Conservation (phyloP, 2,329 filamentous ascomycete species). For the Fusarium sororula region DNA sequence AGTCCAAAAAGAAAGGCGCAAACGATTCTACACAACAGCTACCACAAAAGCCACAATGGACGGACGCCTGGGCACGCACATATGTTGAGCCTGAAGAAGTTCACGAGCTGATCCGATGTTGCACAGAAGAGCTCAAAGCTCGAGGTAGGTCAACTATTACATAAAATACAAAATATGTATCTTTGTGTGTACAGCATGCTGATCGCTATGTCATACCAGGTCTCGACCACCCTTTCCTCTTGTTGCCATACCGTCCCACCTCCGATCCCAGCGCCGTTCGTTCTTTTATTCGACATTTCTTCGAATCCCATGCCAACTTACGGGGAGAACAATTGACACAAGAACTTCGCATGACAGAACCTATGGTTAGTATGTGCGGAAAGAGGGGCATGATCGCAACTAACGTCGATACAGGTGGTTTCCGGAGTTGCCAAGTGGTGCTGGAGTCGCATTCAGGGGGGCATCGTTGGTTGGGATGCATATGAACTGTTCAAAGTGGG, state of each 20-base stretch:
- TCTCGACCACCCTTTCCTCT: slow-evolving; percentile 89
- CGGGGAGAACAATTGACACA: slow-evolving; percentile 78
- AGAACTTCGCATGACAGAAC: slow-evolving; percentile 91
- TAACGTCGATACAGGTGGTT: slow-evolving; percentile 71
- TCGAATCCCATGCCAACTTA: slow-evolving; percentile 72
- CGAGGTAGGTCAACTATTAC: slow-evolving; percentile 72
- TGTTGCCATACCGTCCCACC: slow-evolving; percentile 92
- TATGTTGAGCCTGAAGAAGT: slow-evolving; percentile 90
- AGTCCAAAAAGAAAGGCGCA: slow-evolving; percentile 72
- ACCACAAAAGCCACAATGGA: slow-evolving; percentile 80
- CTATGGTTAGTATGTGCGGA: slow-evolving; percentile 74
- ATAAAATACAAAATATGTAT: not conserved
- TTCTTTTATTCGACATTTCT: slow-evolving; percentile 93
- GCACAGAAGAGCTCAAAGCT: slow-evolving; percentile 91
- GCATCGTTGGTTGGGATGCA: slow-evolving; percentile 95
- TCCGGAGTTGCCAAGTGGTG: slow-evolving; percentile 98
- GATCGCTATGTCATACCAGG: slow-evolving; percentile 59
- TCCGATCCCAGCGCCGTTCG: slow-evolving; percentile 92
- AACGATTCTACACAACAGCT: slow-evolving; percentile 60
- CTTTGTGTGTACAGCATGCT: slow-evolving; percentile 22
- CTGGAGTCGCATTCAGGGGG: slow-evolving; percentile 90
- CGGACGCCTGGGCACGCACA: slow-evolving; percentile 85
- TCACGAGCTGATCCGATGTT: slow-evolving; percentile 83
- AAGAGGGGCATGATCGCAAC: slow-evolving; percentile 12
- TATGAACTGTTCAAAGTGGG: slow-evolving; percentile 97